phyloP scores from a whole-genome alignment of 768 basidiomycete genomes.

The Russula sp. region DNA sequence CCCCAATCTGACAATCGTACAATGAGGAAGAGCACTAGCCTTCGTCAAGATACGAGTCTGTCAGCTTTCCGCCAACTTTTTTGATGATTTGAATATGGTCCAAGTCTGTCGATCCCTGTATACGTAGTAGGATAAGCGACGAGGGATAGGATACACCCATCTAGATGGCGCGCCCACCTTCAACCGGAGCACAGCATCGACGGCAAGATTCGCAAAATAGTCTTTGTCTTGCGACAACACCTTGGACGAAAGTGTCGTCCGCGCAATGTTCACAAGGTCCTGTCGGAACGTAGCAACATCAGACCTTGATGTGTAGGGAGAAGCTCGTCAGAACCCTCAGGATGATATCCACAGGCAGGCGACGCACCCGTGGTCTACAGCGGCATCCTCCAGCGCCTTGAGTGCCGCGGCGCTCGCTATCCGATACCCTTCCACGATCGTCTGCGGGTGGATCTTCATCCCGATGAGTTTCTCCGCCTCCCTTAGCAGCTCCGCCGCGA shows the following conservation, averaged over 20 bases:
- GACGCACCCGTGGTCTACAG: conserved; percentile 77
- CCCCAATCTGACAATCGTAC: background rate
- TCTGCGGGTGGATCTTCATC: conserved; percentile 95
- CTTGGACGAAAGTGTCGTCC: conserved; percentile 93
- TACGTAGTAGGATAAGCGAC: background rate
- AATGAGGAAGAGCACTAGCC: conserved; percentile 39
- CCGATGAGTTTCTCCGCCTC: conserved; percentile 94
- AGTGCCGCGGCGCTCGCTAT: conserved; percentile 85
- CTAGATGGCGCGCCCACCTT: conserved; percentile 46
- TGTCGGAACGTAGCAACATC: conserved; percentile 72
- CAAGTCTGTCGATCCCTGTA: conserved; percentile 87
- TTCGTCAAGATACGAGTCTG: conserved; percentile 97
- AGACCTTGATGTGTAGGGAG: conserved; percentile 37
- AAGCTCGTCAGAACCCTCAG: background rate
- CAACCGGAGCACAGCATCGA: conserved; percentile 89
- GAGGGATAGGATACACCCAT: background rate
- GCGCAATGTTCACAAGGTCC: conserved; percentile 94
- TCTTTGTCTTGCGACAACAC: conserved; percentile 95
- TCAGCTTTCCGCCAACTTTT: conserved; percentile 98
- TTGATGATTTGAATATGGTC: conserved; percentile 99
- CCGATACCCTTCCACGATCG: conserved; percentile 93
- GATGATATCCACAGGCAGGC: background rate
- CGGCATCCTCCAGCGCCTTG: conserved; percentile 74
- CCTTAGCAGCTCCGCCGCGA: conserved; percentile 84
- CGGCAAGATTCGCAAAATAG: conserved; percentile 96